Base-by-base conservation (phyloP, 2,329 filamentous ascomycete genomes). In the Epichloe sibirici region DNA sequence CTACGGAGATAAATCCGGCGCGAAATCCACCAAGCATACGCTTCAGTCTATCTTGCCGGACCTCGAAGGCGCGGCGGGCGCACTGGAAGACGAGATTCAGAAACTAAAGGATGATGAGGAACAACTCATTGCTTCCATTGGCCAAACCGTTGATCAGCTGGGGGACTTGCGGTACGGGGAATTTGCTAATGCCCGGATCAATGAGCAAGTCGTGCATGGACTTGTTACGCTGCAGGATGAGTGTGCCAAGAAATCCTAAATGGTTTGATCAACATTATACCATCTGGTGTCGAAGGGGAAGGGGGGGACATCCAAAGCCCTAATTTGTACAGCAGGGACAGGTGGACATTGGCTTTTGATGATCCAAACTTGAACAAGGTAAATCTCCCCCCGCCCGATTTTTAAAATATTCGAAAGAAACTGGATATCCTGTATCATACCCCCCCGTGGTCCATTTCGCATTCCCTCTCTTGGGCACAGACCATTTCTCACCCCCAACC, bases 151-250 rank as follows among this genome's bases (percentile, higher is more conserved):
- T 15, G 85, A 85, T 35, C 81, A 79, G 47, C 71, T 95, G 64
- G 94, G 88, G 66, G 88, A 94, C 67, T 74, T 95, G 52, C 82
- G 87, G 45, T 91, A 93, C 62, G 89, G 90, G 39, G 83, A 82
- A 52, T 77, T 93, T 53, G 75, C 79, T 38, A 85, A 86, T 57
- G 66, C 74, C 23, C 74, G 81, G 54, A 69, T 90, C 35, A 74
- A 74, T 28, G 75, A 81, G 46, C 83, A 90, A 58, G 78, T 88
- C 34, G 70, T 89, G 17, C 78, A 83, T 46, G 83, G 83, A 5
- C 70, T 93, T n/a, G 60, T 60, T 15, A 61, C 62, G 37, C 60
- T 71, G 44, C 80, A 86, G 64, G 74, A 80, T 56, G 74, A 77
- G 25, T 90, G 86, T 65, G 74, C 78, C 55, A 64, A 59, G 53